A percentile compares a stretch with the other conserved stretches of the same genome.
phyloP scores from a whole-genome alignment of 108 stramenopile species.

The Pseudonitzschia multistriata region DNA sequence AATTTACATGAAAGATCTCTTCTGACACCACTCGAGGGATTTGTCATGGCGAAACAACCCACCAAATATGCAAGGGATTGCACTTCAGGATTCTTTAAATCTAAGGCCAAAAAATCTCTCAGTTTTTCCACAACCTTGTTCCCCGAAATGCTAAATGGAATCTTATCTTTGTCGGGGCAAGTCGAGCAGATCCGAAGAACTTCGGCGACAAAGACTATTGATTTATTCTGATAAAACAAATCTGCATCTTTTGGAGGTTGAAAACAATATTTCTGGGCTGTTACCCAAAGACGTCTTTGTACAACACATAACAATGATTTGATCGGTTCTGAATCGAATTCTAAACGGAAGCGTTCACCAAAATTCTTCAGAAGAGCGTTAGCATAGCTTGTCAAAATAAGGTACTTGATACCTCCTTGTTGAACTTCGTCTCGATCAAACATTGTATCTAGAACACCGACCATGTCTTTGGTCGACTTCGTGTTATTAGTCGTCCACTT shows the following conservation, averaged over 20 bases:
- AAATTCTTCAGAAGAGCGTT: background rate
- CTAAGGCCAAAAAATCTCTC: background rate
- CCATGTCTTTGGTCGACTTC: background rate
- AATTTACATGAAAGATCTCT: background rate
- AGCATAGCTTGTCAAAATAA: background rate
- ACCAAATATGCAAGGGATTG: slow-evolving; percentile 17
- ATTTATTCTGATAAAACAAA: background rate
- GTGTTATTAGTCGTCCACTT: background rate
- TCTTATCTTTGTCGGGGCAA: background rate
- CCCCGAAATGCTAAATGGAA: background rate
- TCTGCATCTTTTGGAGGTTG: background rate
- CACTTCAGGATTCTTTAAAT: background rate
- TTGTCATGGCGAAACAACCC: slow-evolving; percentile 11
- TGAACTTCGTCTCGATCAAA: slow-evolving; percentile 12
- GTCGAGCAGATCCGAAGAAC: slow-evolving; percentile 3
- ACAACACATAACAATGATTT: background rate
- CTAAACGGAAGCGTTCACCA: background rate
- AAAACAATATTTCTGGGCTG: slow-evolving; percentile 1
- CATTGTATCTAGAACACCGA: background rate
- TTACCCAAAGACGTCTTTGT: background rate
- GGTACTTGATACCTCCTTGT: background rate
- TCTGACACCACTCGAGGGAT: slow-evolving; percentile 8
- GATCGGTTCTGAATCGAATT: background rate
- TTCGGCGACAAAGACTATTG: slow-evolving; percentile 10
- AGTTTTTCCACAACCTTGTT: slow-evolving; percentile 1